A percentile compares a stretch with the other conserved stretches of the same genome.
Conservation (phyloP, 352 stramenopile genomes). For the Phytophthora idaei region DNA sequence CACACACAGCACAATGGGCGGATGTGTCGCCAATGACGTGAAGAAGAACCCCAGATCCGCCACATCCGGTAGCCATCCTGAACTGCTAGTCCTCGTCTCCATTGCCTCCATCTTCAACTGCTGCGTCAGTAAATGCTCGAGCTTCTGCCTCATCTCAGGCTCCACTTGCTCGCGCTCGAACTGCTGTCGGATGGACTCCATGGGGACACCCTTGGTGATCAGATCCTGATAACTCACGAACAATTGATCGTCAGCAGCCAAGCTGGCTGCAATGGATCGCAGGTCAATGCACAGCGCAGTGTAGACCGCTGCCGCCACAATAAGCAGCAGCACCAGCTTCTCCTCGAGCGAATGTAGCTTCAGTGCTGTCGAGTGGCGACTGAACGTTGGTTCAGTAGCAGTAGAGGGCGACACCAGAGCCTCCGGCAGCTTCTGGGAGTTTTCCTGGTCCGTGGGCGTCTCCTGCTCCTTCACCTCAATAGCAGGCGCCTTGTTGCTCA, state of each 20-base stretch:
- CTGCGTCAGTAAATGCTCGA: constrained; percentile 56
- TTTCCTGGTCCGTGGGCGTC: constrained; percentile 8
- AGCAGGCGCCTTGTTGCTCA: constrained; percentile 15
- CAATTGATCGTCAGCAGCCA: constrained; percentile 51
- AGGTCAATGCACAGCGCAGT: constrained; percentile 59
- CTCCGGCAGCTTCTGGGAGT: background rate
- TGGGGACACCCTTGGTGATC: constrained; percentile 56
- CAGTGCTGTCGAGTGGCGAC: constrained; percentile 58
- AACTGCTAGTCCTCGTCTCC: constrained; percentile 11
- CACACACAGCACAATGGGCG: constrained; percentile 69
- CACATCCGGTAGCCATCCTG: constrained; percentile 59
- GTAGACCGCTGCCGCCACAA: constrained; percentile 57
- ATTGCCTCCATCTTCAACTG: constrained; percentile 44
- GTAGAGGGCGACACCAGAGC: background rate
- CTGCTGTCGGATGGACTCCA: constrained; percentile 72
- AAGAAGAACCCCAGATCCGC: constrained; percentile 58
- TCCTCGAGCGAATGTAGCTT: constrained; percentile 60
- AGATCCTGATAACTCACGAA: constrained; percentile 71
- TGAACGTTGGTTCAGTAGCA: constrained; percentile 42
- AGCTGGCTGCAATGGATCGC: constrained; percentile 47
- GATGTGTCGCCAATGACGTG: constrained; percentile 53
- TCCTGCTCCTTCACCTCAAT: background rate
- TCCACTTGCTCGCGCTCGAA: constrained; percentile 74
- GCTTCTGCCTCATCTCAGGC: constrained; percentile 41
- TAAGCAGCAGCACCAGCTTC: constrained; percentile 60